Percentiles rank a stretch among this genome's conserved stretches.
phyloP scores from a whole-genome alignment of 2,329 filamentous ascomycete genomes.

The Purpureocillium takamizusanense region DNA sequence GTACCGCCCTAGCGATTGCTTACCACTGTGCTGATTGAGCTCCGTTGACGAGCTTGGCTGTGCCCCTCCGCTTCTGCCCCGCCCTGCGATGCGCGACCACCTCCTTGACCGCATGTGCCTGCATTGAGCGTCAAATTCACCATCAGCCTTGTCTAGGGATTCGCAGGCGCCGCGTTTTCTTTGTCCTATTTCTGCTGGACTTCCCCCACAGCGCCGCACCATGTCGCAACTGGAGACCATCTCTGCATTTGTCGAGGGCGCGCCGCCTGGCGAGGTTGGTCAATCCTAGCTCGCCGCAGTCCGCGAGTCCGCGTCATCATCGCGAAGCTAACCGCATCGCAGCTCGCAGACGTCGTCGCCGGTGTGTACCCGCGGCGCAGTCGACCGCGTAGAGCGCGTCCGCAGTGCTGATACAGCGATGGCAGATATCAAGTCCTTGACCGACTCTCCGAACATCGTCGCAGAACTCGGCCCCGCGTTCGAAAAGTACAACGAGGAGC shows the following conservation, averaged over 20 bases:
- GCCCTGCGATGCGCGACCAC: no score
- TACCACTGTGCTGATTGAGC: no score
- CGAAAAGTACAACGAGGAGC: conserved; percentile 92
- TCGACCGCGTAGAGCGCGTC: neutral
- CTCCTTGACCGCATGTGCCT: no score
- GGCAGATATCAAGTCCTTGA: conserved; percentile 82
- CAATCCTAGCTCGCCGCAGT: conserved; percentile 8
- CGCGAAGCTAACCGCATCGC: conserved; percentile 17
- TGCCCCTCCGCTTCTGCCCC: no score
- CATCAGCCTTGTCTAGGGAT: no score
- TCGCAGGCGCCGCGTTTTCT: neutral
- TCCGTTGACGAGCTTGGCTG: no score
- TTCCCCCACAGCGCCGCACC: neutral
- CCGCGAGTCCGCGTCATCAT: conserved; percentile 8
- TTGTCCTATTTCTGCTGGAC: neutral
- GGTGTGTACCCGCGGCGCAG: conserved; percentile 40
- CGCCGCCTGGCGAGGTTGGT: conserved; percentile 88
- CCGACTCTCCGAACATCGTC: conserved; percentile 57
- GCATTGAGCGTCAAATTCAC: neutral
- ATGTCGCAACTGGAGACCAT: conserved; percentile 38
- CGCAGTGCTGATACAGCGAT: neutral
- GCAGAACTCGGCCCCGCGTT: conserved; percentile 73
- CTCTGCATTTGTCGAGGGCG: conserved; percentile 85
- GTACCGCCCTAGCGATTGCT: no score
- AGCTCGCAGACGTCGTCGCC: conserved; percentile 84